Base-by-base conservation (phyloP, 106 monocot species). In the Allium sativum region DNA sequence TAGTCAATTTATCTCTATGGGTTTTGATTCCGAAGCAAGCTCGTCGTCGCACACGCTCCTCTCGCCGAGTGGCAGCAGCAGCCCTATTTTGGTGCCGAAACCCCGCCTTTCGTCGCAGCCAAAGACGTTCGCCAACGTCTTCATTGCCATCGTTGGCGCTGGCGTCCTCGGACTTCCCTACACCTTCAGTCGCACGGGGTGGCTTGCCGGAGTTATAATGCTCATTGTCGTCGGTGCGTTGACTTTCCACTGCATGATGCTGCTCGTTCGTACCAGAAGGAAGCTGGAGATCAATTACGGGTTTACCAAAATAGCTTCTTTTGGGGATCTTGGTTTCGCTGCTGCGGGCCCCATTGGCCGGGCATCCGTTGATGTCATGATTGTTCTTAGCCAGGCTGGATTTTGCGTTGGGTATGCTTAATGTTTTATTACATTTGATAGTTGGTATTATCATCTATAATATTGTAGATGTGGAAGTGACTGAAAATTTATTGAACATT, bases 151-250 rank as follows among this genome's bases (percentile, higher is more conserved):
- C 72, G 93, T 93, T 56, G 93, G 93, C 8, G 82, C 93, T 12
- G 93, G 93, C 21, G 93, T 93, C 19, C 85, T 93, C 43, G 93
- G 93, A 10, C 89, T 93, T 45, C 93, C 93, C 48, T 93, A 93
- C 78, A 73, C 89, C 74, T 93, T 89, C 89, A 72, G 46, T 63
- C 82, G 83, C 31, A 93, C 93, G 7, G 93, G 93, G 11, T 93
- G 85, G 85, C 61, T 55, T 12, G 76, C 85, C 59, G 93, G 93
- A 13, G 40, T 52, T 17, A 11, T 81, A 52, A 73, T 85, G 56
- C 75, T 93, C 15, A 20, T 72, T 68, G 60, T 51, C 57, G 78
- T 93, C 40, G 79, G 84, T 10, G 70, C 65, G 40, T 75, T 89
- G 22, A 93, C 93, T 62, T 89, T 66, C 79, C 76, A 89, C 73